A percentile compares a stretch with the other conserved stretches of the same genome.
Evolutionary conservation across 2,329 filamentous ascomycete genomes (phyloP).

Genomic region (Tolypocladium pustulatum): DNA sequence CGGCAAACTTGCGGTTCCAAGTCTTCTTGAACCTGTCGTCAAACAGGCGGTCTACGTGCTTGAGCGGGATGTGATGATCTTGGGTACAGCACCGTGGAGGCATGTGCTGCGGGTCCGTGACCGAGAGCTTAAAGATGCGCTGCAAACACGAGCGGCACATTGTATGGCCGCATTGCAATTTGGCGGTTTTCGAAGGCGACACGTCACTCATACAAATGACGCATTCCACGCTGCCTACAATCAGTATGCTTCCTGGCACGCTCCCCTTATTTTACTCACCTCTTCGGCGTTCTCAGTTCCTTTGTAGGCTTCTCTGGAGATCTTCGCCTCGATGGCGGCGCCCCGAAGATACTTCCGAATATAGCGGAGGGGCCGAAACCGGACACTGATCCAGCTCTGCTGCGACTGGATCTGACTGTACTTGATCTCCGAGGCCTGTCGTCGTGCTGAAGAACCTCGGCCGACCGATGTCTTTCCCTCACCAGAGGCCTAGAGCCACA

Average conservation of each 20-base stretch:
- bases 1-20: constrained; percentile 74
- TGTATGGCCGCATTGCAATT: constrained; percentile 66
- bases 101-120: constrained; percentile 72
- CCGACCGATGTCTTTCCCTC: constrained; percentile 8
- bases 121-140: constrained; percentile 62
- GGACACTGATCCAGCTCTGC: constrained; percentile 7
- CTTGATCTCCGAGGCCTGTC: constrained; percentile 6
- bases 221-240: constrained; percentile 52
- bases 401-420: constrained; percentile 7
- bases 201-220: constrained; percentile 63
- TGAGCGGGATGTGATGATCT: constrained; percentile 61
- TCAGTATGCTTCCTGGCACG: constrained; percentile 4
- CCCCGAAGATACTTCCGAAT: constrained; percentile 15
- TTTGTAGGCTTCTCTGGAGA: constrained; percentile 15
- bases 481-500: constrained; percentile 3
- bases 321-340: constrained; percentile 12
- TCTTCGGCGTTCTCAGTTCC: constrained; percentile 1
- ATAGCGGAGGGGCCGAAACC: constrained; percentile 12
- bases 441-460: constrained; percentile 7
- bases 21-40: constrained; percentile 61
- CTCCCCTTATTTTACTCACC: neutral
- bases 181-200: constrained; percentile 51
- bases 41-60: constrained; percentile 68
- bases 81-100: constrained; percentile 71
- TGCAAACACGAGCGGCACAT: constrained; percentile 74